Base-by-base conservation (phyloP, 208 protist species). In the Polymyxa betae region DNA sequence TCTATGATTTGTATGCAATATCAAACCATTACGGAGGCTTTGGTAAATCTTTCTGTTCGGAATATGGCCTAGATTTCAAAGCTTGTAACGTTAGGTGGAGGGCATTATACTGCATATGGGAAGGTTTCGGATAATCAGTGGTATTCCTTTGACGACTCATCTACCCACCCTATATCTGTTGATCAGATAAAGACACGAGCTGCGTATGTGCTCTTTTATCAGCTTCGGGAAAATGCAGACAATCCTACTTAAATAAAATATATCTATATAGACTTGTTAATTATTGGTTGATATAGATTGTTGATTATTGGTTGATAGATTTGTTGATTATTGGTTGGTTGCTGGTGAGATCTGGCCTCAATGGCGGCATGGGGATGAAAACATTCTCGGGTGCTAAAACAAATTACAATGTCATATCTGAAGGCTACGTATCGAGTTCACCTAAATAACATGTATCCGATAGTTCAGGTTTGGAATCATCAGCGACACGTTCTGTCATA, bases 161-260 rank as follows among this genome's bases (percentile, higher is more conserved):
- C 49, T 0, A 68, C 90, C 43, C 46, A 68, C 0, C 43, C 41
- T 49, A 66, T 92, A 0, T 35, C 32, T 0, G 88, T 44, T 0
- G 40, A 44, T 49, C 0, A n/a, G 35, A 49, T 95, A 29, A 46
- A 88, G 38, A 90, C 90, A 10, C n/a, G 88, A 20, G 92, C 54
- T 35, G 93, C 94, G 20, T 95, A 95, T 89, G 91, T 95, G 0
- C 92, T 95, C 40, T 95, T 94, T 91, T 95, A 95, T 68, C 40
- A 88, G 46, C 77, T 45, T n/a, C 77, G 91, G 10, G 91, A 82
- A 60, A 60, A 5, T 60, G 49, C 24, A 5, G 49, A 60, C 49
- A 60, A 5, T 29, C 24, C 49, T 60, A 24, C 24, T 60, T 60
- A 60, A 60, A 29, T 29, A 5, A 60, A 29, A 29, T 60, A 29